phyloP scores from a whole-genome alignment of 345 rosid genomes.

The Pseudoturritis turrita region DNA sequence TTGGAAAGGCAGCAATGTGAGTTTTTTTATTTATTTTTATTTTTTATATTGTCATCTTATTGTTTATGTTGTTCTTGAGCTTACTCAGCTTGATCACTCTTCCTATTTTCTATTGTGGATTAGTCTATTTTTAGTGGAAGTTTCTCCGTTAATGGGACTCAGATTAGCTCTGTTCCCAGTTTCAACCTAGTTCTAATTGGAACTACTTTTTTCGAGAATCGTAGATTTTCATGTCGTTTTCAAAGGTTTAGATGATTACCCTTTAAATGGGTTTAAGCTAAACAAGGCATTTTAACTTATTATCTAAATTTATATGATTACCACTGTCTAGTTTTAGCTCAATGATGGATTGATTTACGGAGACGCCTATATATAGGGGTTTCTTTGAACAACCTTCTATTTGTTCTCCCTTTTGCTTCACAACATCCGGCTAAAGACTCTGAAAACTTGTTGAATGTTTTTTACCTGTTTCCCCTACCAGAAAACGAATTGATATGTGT shows the following conservation, averaged over 20 bases:
- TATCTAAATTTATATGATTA: not conserved
- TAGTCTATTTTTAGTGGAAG: not conserved
- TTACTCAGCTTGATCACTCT: not conserved
- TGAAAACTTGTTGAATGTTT: not conserved
- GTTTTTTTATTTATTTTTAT: not conserved
- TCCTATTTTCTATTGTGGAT: not conserved
- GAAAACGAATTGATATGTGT: not conserved
- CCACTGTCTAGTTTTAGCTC: not conserved
- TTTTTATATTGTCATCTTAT: not conserved
- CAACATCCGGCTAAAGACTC: not conserved
- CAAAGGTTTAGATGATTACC: not conserved
- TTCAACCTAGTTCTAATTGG: constrained; percentile 10
- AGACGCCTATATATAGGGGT: not conserved
- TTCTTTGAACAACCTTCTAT: not conserved
- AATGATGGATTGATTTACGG: not conserved
- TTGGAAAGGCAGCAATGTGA: constrained; percentile 97
- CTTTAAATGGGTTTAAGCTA: not conserved
- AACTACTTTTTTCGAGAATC: not conserved
- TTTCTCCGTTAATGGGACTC: not conserved
- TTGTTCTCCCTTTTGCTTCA: not conserved
- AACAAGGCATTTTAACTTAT: not conserved
- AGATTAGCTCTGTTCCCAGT: not conserved
- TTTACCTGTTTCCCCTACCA: not conserved
- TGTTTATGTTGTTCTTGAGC: not conserved
- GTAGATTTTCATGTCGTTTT: constrained; percentile 8